Conservation (phyloP, 148 eudicot genomes). For the Vaccinium myrtillus region DNA sequence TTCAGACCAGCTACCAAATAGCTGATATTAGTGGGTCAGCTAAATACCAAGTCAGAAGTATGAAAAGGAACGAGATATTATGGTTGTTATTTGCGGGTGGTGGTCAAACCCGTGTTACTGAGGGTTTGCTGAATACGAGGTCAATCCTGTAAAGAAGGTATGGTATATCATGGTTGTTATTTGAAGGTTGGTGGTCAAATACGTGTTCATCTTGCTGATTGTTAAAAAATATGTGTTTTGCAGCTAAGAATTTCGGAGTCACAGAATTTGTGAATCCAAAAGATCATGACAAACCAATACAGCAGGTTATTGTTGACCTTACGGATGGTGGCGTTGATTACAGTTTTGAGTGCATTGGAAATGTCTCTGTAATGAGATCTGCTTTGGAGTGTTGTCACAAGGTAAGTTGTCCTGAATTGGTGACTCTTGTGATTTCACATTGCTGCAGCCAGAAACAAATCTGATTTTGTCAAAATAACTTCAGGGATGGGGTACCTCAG, state of each 20-base stretch:
- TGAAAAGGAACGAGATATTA: not conserved
- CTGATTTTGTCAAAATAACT: conserved; percentile 5
- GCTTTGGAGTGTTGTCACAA: conserved; percentile 99
- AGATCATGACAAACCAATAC: conserved; percentile 91
- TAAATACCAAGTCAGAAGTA: not conserved
- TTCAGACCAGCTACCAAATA: conserved; percentile 2
- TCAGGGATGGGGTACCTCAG: conserved; percentile 99
- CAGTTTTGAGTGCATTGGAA: conserved; percentile 98
- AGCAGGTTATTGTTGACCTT: conserved; percentile 83
- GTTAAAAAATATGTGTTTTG: conserved; percentile 22
- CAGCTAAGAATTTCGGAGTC: conserved; percentile 96
- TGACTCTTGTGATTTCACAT: not conserved
- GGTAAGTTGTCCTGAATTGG: conserved; percentile 34
- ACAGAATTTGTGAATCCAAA: conserved; percentile 93
- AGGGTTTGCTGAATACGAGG: not conserved
- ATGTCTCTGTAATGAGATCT: conserved; percentile 89
- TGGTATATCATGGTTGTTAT: not conserved
- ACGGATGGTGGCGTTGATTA: conserved; percentile 99
- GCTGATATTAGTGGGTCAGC: not conserved
- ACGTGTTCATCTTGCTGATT: not conserved
- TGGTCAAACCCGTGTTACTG: not conserved
- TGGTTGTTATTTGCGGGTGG: not conserved
- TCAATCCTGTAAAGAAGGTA: not conserved
- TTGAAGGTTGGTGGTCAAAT: not conserved
- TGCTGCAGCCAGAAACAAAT: not conserved